A percentile compares a stretch with the other conserved stretches of the same genome.
These are phyloP conservation scores for Trichophyton rubrum DNA, from an alignment of 2,329 filamentous ascomycete species.

Conservation along the genomic window DNA sequence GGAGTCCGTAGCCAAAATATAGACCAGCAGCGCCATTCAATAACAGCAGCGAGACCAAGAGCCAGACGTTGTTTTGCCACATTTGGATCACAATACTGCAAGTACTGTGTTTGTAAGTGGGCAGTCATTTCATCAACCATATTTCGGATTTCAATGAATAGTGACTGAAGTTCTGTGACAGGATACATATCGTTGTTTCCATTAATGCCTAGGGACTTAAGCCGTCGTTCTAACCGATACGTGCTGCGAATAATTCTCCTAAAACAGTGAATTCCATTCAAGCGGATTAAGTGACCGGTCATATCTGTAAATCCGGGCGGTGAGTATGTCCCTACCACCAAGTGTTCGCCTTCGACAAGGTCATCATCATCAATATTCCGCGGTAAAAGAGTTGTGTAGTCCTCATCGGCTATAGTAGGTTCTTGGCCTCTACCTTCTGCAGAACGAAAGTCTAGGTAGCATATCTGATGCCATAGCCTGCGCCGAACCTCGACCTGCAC, in stretches of 20 bases:
- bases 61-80: constrained; percentile 8
- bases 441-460: constrained; percentile 10
- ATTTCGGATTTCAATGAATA: background rate
- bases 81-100: constrained; percentile 8
- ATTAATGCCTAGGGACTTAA: background rate
- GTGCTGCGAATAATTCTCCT: constrained; percentile 8
- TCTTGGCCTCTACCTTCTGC: constrained; percentile 10
- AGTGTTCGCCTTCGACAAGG: constrained; percentile 5
- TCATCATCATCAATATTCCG: constrained; percentile 11
- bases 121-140: background rate
- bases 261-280: constrained; percentile 10
- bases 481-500: constrained; percentile 10
- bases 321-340: background rate
- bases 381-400: constrained; percentile 10
- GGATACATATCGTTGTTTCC: background rate
- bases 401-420: constrained; percentile 11
- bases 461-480: constrained; percentile 11
- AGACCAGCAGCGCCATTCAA: constrained; percentile 11
- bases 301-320: constrained; percentile 10
- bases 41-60: constrained; percentile 8
- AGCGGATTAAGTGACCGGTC: constrained; percentile 10
- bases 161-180: background rate
- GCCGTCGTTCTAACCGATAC: constrained; percentile 6
- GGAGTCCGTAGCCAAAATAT: constrained; percentile 10
- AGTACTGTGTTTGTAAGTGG: background rate